Percentiles rank a stretch among this genome's conserved stretches.
phyloP scores from a whole-genome alignment of 495 filamentous ascomycete species.

The Neurospora sp. region DNA sequence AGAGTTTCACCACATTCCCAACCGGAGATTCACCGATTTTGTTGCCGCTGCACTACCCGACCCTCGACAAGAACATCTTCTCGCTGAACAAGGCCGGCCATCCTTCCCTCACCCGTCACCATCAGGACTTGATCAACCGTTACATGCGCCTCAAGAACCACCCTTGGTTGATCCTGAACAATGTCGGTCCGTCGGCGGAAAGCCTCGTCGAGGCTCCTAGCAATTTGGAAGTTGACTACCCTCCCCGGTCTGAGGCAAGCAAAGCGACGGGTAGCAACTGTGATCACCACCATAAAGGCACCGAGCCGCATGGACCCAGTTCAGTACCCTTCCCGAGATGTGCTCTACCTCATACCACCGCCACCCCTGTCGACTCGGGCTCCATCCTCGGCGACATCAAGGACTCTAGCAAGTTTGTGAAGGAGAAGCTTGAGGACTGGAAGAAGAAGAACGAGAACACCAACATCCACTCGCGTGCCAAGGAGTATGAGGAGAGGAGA shows the following conservation, averaged over 20 bases:
- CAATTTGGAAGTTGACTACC: slow-evolving; percentile 38
- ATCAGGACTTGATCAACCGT: too few relatives aligned
- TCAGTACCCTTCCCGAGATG: too few relatives aligned
- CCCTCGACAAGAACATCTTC: too few relatives aligned
- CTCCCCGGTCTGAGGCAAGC: slow-evolving; percentile 54
- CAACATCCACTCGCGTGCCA: slow-evolving; percentile 18
- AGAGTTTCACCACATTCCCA: slow-evolving; percentile 91
- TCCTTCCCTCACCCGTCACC: too few relatives aligned
- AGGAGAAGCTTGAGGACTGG: slow-evolving; percentile 28
- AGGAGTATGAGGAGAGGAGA: slow-evolving; percentile 38
- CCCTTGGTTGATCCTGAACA: slow-evolving; percentile 73
- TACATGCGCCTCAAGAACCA: slow-evolving; percentile 50
- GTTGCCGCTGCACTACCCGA: too few relatives aligned
- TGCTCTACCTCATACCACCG: slow-evolving; percentile 7
- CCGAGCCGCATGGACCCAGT: too few relatives aligned
- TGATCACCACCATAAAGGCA: too few relatives aligned
- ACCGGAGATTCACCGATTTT: slow-evolving; percentile 90
- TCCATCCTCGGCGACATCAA: slow-evolving; percentile 15
- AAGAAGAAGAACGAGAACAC: slow-evolving; percentile 10
- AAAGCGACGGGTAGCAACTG: slow-evolving; percentile 9
- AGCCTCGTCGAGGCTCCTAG: slow-evolving; percentile 34
- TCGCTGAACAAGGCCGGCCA: too few relatives aligned
- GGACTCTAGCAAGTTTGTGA: slow-evolving; percentile 16
- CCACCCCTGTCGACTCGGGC: slow-evolving; percentile 4
- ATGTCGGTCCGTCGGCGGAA: slow-evolving; percentile 59